phyloP scores from a whole-genome alignment of 305 asterid species.

The Vinca major region DNA sequence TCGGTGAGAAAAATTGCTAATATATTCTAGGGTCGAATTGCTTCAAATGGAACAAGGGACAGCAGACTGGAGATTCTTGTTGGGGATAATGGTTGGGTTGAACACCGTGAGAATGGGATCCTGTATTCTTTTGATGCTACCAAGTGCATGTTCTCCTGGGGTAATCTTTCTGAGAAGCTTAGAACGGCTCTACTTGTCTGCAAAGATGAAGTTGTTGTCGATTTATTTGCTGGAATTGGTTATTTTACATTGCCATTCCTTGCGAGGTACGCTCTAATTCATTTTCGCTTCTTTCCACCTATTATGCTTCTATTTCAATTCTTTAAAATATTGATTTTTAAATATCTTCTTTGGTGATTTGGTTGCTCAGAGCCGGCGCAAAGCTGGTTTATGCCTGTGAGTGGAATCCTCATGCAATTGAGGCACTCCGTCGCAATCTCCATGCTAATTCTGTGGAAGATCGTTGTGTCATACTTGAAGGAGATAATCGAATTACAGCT shows the following conservation, averaged over 20 bases:
- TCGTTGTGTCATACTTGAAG: slow-evolving; percentile 77
- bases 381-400: slow-evolving; percentile 92
- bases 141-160: slow-evolving; percentile 99
- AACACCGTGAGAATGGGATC: slow-evolving; percentile 22
- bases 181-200: slow-evolving; percentile 73
- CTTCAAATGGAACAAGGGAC: slow-evolving; percentile 80
- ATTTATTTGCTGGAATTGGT: slow-evolving; percentile 93
- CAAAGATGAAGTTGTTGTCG: slow-evolving; percentile 75
- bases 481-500: slow-evolving; percentile 76
- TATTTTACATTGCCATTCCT: slow-evolving; percentile 88
- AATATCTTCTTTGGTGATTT: slow-evolving; percentile 14
- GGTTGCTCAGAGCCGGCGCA: slow-evolving; percentile 60
- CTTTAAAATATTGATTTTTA: background rate
- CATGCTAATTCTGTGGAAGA: slow-evolving; percentile 66
- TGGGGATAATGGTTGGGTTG: slow-evolving; percentile 44
- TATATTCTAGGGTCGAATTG: slow-evolving; percentile 59
- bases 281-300: slow-evolving; percentile 80
- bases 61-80: slow-evolving; percentile 88
- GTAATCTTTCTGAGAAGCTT: slow-evolving; percentile 93
- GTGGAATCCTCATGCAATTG: slow-evolving; percentile 90
- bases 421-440: slow-evolving; percentile 77
- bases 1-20: slow-evolving; percentile 9
- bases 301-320: slow-evolving; percentile 53
- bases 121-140: slow-evolving; percentile 49
- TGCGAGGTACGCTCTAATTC: slow-evolving; percentile 29